Percentiles rank a stretch among this genome's conserved stretches.
These are phyloP conservation scores for Spergularia marina DNA, from an alignment of 148 eudicot species.

Conservation along the genomic window DNA sequence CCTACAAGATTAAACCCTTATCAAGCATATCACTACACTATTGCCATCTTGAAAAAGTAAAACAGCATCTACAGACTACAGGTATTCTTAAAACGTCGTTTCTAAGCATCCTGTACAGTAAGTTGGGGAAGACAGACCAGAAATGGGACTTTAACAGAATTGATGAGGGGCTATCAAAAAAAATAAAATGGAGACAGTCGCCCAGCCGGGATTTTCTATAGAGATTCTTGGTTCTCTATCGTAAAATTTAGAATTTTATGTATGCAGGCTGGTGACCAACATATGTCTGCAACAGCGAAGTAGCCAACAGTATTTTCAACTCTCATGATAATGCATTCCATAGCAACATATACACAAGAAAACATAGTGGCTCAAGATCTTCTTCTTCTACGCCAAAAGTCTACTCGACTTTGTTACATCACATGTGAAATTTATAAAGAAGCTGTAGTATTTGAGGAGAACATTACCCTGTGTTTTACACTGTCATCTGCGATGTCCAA, in stretches of 20 bases:
- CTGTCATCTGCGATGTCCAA: slow-evolving; percentile 47
- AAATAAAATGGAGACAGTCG: background rate
- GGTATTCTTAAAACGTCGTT: background rate
- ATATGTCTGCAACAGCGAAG: background rate
- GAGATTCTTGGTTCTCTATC: background rate
- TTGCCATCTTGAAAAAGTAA: background rate
- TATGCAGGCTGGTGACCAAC: background rate
- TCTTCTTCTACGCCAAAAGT: background rate
- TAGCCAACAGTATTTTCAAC: background rate
- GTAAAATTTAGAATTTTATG: background rate
- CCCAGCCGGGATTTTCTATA: background rate
- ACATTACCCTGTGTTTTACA: slow-evolving; percentile 52
- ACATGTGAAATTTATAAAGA: background rate
- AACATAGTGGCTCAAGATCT: background rate
- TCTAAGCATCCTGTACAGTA: background rate
- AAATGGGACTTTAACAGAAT: background rate
- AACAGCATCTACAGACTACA: background rate
- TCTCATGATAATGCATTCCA: background rate
- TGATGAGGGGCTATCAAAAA: background rate
- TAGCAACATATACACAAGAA: background rate
- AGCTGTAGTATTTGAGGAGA: background rate
- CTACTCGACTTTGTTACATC: background rate
- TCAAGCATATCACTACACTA: background rate
- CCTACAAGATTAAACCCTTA: background rate
- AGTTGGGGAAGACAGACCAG: background rate